phyloP scores from a whole-genome alignment of 2,329 filamentous ascomycete species.

The Trichoderma simmonsii region DNA sequence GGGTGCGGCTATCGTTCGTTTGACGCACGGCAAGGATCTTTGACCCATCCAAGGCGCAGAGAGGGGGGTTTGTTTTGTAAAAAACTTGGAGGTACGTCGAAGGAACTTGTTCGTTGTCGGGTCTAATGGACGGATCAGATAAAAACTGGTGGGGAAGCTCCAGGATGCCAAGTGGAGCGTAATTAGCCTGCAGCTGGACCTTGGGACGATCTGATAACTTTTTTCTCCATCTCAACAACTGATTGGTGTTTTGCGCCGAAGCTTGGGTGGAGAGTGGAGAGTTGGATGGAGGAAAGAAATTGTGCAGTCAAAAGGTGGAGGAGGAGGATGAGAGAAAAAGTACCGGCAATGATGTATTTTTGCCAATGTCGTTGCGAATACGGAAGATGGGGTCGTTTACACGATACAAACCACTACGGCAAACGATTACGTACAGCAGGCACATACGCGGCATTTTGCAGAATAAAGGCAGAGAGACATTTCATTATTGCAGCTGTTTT shows the following conservation, averaged over 20 bases:
- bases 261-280: background rate
- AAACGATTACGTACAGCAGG: background rate
- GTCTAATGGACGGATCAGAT: constrained; percentile 11
- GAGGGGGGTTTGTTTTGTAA: background rate
- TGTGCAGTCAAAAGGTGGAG: background rate
- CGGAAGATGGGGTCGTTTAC: background rate
- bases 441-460: background rate
- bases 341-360: background rate
- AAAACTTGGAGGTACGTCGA: background rate
- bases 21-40: background rate
- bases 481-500: background rate
- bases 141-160: background rate
- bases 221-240: background rate
- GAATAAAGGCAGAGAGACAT: background rate
- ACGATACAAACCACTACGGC: background rate
- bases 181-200: background rate
- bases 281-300: background rate
- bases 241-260: background rate
- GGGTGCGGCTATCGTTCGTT: background rate
- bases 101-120: background rate
- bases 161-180: background rate
- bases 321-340: background rate
- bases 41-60: background rate
- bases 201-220: constrained; percentile 16
- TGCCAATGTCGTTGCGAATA: background rate